Evolutionary conservation across 2,329 filamentous ascomycete genomes (phyloP).

Genomic region (Aphanocladium album): DNA sequence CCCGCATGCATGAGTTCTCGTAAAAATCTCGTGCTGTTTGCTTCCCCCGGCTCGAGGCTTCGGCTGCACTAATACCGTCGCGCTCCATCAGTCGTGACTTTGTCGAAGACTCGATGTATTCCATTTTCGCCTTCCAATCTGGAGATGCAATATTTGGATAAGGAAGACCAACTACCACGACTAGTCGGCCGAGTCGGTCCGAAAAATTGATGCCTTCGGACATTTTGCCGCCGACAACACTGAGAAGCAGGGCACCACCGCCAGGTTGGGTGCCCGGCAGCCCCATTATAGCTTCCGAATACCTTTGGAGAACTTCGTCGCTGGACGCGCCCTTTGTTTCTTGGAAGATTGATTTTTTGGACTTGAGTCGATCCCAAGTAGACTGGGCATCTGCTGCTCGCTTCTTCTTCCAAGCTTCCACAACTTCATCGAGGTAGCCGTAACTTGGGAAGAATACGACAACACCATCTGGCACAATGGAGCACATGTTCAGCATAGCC

Average conservation of each 20-base stretch:
- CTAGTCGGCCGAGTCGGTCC: slow-evolving; percentile 80
- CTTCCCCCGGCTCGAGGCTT: slow-evolving; percentile 35
- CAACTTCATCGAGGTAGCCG: slow-evolving; percentile 74
- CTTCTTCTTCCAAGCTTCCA: slow-evolving; percentile 53
- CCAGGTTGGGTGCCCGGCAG: slow-evolving; percentile 22
- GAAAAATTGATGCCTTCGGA: slow-evolving; percentile 99
- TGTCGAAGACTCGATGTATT: slow-evolving; percentile 69
- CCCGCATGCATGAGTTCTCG: slow-evolving; percentile 93
- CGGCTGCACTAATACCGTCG: slow-evolving; percentile 18
- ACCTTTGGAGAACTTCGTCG: slow-evolving; percentile 69
- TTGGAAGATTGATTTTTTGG: slow-evolving; percentile 58
- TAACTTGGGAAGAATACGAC: slow-evolving; percentile 97
- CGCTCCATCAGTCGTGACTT: slow-evolving; percentile 29
- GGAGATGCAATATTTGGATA: slow-evolving; percentile 87
- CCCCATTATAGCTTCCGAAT: slow-evolving; percentile 62
- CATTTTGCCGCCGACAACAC: slow-evolving; percentile 89
- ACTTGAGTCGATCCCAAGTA: slow-evolving; percentile 54
- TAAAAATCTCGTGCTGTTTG: slow-evolving; percentile 72
- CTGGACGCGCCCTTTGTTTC: slow-evolving; percentile 50
- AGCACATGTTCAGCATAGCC: slow-evolving; percentile 66
- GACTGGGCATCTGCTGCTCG: slow-evolving; percentile 27
- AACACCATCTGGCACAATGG: slow-evolving; percentile 76
- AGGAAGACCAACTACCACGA: slow-evolving; percentile 86
- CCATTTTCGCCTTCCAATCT: slow-evolving; percentile 89
- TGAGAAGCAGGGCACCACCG: slow-evolving; percentile 71